Evolutionary conservation across 2,329 filamentous ascomycete species (phyloP).

Genomic region (Knoxdaviesia proteae): DNA sequence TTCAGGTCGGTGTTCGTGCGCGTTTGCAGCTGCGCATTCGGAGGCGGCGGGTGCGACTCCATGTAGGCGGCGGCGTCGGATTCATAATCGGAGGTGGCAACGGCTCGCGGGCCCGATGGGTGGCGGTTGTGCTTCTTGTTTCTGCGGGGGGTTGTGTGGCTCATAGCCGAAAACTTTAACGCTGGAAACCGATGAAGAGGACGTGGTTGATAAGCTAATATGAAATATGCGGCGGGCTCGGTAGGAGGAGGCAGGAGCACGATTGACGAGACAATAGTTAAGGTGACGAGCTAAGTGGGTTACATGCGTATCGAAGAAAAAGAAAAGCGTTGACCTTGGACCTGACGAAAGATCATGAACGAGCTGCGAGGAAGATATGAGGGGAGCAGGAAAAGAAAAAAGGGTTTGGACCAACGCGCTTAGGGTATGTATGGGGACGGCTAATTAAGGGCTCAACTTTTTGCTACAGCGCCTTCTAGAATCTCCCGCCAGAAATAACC

Average conservation of each 20-base stretch:
- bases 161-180: conserved; percentile 14
- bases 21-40: conserved; percentile 19
- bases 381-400: too few relatives aligned
- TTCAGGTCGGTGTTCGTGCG: conserved; percentile 76
- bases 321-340: too few relatives aligned
- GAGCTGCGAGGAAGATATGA: too few relatives aligned
- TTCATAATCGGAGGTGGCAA: conserved; percentile 39
- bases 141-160: conserved; percentile 19
- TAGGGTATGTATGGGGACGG: too few relatives aligned
- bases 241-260: not conserved
- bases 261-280: too few relatives aligned
- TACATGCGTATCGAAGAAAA: too few relatives aligned
- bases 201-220: not conserved
- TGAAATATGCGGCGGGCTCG: not conserved
- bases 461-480: too few relatives aligned
- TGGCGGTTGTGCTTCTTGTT: conserved; percentile 17
- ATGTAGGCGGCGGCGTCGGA: conserved; percentile 36
- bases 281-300: too few relatives aligned
- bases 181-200: not conserved
- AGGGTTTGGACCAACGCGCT: too few relatives aligned
- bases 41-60: conserved; percentile 16
- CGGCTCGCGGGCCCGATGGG: conserved; percentile 15
- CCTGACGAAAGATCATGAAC: too few relatives aligned
- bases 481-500: too few relatives aligned
- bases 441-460: too few relatives aligned